These are phyloP conservation scores for Aureobasidium sp. DNA, from an alignment of 2,329 filamentous ascomycete genomes.

Conservation along the genomic window DNA sequence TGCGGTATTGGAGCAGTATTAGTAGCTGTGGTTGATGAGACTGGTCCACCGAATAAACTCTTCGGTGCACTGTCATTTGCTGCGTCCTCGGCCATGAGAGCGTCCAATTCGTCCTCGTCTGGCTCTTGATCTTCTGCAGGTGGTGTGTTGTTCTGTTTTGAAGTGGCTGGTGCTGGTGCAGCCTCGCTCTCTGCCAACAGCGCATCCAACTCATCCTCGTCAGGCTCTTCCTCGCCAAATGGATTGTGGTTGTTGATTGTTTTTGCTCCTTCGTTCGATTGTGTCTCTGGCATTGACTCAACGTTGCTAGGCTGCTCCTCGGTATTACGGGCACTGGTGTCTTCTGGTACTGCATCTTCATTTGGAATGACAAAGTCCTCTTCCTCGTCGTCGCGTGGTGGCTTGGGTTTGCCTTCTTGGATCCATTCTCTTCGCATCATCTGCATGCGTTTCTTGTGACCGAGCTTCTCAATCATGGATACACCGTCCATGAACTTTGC, in stretches of 20 bases:
- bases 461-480: slow-evolving; percentile 83
- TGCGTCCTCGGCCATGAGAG: slow-evolving; percentile 39
- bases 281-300: neutral
- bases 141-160: neutral
- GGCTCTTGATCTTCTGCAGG: slow-evolving; percentile 21
- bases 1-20: slow-evolving; percentile 11
- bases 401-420: slow-evolving; percentile 57
- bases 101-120: slow-evolving; percentile 47
- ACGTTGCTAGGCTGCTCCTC: neutral
- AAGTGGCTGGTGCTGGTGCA: neutral
- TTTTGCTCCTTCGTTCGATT: neutral
- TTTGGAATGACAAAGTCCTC: slow-evolving; percentile 13
- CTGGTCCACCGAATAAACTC: slow-evolving; percentile 12
- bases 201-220: slow-evolving; percentile 45
- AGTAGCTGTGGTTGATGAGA: neutral
- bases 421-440: slow-evolving; percentile 75
- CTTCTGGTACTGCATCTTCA: slow-evolving; percentile 6
- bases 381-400: slow-evolving; percentile 18
- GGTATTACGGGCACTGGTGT: neutral
- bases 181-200: slow-evolving; percentile 38
- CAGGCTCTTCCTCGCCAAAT: slow-evolving; percentile 34
- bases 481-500: slow-evolving; percentile 88
- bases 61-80: slow-evolving; percentile 13
- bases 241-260: neutral
- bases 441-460: slow-evolving; percentile 72